phyloP scores from a whole-genome alignment of 2,329 filamentous ascomycete genomes.

The Talaromyces verruculosus region DNA sequence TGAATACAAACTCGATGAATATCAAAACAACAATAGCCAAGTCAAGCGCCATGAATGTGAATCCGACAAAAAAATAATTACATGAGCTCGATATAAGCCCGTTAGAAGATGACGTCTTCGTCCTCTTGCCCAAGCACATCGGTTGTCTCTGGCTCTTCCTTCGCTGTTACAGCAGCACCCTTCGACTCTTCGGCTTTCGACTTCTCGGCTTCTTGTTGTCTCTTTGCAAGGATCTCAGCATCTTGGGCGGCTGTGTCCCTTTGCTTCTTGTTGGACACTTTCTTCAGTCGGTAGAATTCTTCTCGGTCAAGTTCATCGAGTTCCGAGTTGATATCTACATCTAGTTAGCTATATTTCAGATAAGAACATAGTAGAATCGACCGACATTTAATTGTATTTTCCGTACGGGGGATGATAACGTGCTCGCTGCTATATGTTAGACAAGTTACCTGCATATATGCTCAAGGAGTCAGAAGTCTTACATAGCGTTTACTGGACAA shows the following conservation, averaged over 20 bases:
- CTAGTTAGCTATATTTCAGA: constrained; percentile 8
- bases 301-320: constrained; percentile 96
- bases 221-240: constrained; percentile 73
- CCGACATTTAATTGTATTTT: constrained; percentile 98
- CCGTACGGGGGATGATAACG: constrained; percentile 92
- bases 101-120: constrained; percentile 77
- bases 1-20: constrained; percentile 7
- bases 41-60: constrained; percentile 11
- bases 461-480: constrained; percentile 38
- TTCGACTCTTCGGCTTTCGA: constrained; percentile 39
- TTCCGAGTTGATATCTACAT: constrained; percentile 91
- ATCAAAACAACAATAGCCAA: constrained; percentile 4
- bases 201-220: constrained; percentile 47
- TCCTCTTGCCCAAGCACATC: constrained; percentile 77
- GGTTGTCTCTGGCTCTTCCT: constrained; percentile 43
- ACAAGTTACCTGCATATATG: neutral
- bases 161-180: constrained; percentile 39
- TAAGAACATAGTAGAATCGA: constrained; percentile 1
- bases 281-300: constrained; percentile 97
- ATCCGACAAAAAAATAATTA: neutral
- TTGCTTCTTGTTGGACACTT: constrained; percentile 84
- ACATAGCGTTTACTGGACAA: constrained; percentile 82
- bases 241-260: constrained; percentile 70
- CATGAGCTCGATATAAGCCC: neutral
- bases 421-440: constrained; percentile 43